Conservation (phyloP, 2,329 filamentous ascomycete genomes). For the Pseudogymnoascus sp. region DNA sequence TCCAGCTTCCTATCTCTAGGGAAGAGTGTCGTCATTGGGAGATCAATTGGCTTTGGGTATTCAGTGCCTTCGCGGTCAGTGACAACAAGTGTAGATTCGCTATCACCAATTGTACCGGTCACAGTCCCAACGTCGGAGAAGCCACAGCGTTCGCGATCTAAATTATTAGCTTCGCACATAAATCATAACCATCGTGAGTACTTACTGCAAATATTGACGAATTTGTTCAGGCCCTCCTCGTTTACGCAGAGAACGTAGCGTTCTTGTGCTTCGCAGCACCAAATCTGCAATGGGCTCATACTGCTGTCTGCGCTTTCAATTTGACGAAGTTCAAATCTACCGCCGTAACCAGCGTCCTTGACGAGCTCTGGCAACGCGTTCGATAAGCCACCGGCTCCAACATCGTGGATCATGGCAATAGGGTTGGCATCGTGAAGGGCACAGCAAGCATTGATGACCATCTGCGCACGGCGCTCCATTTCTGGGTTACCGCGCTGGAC, state of each 20-base stretch:
- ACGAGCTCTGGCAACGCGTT: slow-evolving; percentile 81
- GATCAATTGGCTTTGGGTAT: slow-evolving; percentile 73
- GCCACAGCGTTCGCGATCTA: slow-evolving; percentile 77
- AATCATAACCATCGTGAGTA: slow-evolving; percentile 12
- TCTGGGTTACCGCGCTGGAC: slow-evolving; percentile 96
- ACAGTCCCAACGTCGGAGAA: slow-evolving; percentile 87
- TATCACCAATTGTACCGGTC: slow-evolving; percentile 51
- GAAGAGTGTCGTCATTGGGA: slow-evolving; percentile 84
- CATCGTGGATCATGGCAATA: slow-evolving; percentile 95
- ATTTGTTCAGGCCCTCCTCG: slow-evolving; percentile 71
- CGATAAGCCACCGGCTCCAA: slow-evolving; percentile 84
- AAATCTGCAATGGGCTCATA: slow-evolving; percentile 95
- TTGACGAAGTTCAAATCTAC: slow-evolving; percentile 88
- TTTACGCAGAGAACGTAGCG: slow-evolving; percentile 89
- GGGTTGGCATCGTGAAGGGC: slow-evolving; percentile 78
- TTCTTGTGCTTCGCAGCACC: slow-evolving; percentile 97
- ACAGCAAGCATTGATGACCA: slow-evolving; percentile 93
- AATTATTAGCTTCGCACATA: slow-evolving; percentile 22
- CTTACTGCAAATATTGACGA: slow-evolving; percentile 54
- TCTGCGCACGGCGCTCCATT: slow-evolving; percentile 89
- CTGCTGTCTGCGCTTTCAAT: slow-evolving; percentile 82
- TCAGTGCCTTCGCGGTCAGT: slow-evolving; percentile 72
- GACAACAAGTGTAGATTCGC: slow-evolving; percentile 67
- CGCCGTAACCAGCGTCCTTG: slow-evolving; percentile 84
- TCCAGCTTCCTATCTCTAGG: slow-evolving; percentile 80